Evolutionary conservation across 768 basidiomycete genomes (phyloP).

Genomic region (Termitomyces sp.): DNA sequence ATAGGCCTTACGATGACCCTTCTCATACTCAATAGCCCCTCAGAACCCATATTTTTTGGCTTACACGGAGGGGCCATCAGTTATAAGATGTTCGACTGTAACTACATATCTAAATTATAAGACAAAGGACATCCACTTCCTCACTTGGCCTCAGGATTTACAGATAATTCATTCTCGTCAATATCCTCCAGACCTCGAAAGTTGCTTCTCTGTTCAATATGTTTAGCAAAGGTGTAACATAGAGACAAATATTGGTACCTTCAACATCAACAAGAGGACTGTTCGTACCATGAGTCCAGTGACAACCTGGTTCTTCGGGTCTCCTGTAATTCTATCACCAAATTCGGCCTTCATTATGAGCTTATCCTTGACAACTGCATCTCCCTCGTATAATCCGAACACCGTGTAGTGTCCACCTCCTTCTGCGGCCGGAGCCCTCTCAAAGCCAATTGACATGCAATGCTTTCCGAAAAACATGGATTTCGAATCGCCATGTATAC

Average conservation of each 20-base stretch:
- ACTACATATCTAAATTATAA: too few relatives aligned
- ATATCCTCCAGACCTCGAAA: too few relatives aligned
- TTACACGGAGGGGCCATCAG: too few relatives aligned
- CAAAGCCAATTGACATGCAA: neutral
- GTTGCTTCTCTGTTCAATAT: neutral
- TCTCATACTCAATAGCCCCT: too few relatives aligned
- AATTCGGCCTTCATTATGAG: neutral
- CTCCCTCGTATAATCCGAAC: neutral
- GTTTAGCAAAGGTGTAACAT: neutral
- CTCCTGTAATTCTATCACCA: neutral
- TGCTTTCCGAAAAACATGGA: neutral
- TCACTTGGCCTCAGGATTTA: too few relatives aligned
- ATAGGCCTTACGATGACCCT: too few relatives aligned
- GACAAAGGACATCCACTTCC: too few relatives aligned
- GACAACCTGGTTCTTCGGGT: neutral
- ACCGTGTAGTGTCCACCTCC: neutral
- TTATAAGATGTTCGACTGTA: too few relatives aligned
- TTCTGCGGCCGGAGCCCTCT: neutral
- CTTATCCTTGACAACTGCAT: neutral
- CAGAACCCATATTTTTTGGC: too few relatives aligned
- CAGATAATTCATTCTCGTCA: too few relatives aligned
- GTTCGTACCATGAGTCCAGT: neutral
- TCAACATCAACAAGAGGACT: neutral
- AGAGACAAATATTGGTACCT: neutral
- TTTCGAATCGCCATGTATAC: neutral